Conservation (phyloP, 768 basidiomycete genomes). For the Galerina marginata region DNA sequence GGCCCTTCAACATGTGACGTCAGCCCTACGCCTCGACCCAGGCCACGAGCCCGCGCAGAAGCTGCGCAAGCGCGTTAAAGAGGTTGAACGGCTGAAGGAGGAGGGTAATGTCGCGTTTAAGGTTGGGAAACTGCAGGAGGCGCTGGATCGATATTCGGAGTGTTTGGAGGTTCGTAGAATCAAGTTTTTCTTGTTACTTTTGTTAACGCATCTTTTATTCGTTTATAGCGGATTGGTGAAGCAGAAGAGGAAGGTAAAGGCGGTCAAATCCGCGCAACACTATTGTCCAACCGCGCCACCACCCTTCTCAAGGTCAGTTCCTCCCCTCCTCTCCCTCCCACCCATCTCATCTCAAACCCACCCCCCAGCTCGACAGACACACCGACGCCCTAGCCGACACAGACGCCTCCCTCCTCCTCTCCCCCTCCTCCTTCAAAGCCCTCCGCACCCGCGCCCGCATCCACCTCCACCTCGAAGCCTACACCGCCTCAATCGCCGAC, state of each 20-base stretch:
- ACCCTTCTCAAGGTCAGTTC: constrained; percentile 70
- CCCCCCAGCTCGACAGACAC: constrained; percentile 60
- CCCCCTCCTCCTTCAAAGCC: constrained; percentile 80
- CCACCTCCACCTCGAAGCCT: constrained; percentile 74
- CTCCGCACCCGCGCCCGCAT: constrained; percentile 86
- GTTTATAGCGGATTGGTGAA: constrained; percentile 65
- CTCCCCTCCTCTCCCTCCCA: background rate
- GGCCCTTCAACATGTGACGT: constrained; percentile 71
- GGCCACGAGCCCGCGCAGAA: constrained; percentile 72
- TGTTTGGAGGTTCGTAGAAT: constrained; percentile 62
- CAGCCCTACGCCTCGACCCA: constrained; percentile 80
- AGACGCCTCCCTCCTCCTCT: constrained; percentile 65
- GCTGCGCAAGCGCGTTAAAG: constrained; percentile 79
- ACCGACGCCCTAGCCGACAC: constrained; percentile 77
- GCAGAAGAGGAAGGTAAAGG: constrained; percentile 76
- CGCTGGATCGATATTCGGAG: constrained; percentile 71
- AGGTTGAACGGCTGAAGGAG: constrained; percentile 83
- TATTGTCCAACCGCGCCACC: constrained; percentile 85
- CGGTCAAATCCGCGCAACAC: constrained; percentile 78
- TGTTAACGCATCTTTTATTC: background rate
- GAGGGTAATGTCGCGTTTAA: constrained; percentile 86
- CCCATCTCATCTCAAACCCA: constrained; percentile 16
- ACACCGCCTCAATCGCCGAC: constrained; percentile 71
- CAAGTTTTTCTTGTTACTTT: background rate
- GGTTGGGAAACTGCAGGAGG: constrained; percentile 58